phyloP scores from a whole-genome alignment of 139 green algal species.

The Tetradesmus lagerheimii region DNA sequence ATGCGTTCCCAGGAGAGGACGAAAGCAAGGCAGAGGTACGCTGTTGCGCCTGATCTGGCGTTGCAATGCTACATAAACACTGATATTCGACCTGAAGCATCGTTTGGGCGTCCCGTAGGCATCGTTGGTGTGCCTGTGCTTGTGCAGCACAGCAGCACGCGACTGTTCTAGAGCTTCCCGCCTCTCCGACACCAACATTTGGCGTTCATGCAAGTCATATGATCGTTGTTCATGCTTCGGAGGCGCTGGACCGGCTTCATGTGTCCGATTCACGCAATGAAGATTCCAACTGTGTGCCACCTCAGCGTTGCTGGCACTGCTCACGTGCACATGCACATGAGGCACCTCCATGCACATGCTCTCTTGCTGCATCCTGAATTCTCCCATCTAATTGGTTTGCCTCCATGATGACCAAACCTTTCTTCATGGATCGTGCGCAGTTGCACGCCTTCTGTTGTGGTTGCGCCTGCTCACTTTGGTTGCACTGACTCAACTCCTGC shows the following conservation, averaged over 20 bases:
- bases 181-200: background rate
- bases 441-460: background rate
- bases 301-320: background rate
- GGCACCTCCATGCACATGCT: background rate
- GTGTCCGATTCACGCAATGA: background rate
- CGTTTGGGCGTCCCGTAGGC: background rate
- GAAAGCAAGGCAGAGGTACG: slow-evolving; percentile 35
- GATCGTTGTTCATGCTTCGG: background rate
- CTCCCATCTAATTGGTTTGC: too few species aligned
- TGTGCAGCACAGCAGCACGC: background rate
- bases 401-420: too few species aligned
- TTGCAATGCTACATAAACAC: background rate
- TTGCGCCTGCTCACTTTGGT: background rate
- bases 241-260: background rate
- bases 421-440: too few species aligned
- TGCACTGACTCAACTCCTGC: background rate
- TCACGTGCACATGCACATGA: background rate
- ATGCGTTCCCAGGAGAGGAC: slow-evolving; percentile 39
- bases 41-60: background rate
- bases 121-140: background rate
- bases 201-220: background rate
- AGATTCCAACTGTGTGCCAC: background rate
- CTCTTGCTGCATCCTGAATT: background rate
- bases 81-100: background rate
- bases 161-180: background rate